Evolutionary conservation across 2,329 filamentous ascomycete species (phyloP).

Genomic region (Raffaelea ambrosiae): DNA sequence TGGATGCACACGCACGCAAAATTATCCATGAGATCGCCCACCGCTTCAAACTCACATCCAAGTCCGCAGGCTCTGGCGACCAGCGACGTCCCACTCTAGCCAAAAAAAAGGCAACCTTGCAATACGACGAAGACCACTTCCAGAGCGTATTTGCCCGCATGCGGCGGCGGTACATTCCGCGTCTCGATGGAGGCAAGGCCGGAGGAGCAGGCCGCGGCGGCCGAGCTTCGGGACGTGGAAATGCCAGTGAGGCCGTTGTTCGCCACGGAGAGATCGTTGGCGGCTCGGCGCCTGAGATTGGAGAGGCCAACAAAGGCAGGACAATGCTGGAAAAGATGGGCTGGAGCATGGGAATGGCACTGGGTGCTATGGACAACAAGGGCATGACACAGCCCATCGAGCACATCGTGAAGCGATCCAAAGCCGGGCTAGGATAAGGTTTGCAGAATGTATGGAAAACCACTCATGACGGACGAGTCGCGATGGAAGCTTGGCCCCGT

Average conservation of each 20-base stretch:
- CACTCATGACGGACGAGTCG: no score
- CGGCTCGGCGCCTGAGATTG: slow-evolving; percentile 74
- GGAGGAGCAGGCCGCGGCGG: slow-evolving; percentile 13
- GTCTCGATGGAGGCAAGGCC: slow-evolving; percentile 29
- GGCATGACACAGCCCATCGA: slow-evolving; percentile 80
- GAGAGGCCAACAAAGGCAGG: slow-evolving; percentile 72
- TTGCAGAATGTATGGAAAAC: slow-evolving; percentile 4
- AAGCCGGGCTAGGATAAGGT: slow-evolving; percentile 65
- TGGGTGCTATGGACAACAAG: slow-evolving; percentile 76
- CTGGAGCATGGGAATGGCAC: slow-evolving; percentile 77
- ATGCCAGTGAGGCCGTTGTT: slow-evolving; percentile 45
- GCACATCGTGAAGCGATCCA: slow-evolving; percentile 79
- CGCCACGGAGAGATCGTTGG: slow-evolving; percentile 85
- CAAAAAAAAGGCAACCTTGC: slow-evolving; percentile 59
- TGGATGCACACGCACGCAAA: slow-evolving; percentile 71
- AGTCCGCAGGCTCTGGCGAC: slow-evolving; percentile 67
- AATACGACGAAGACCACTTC: slow-evolving; percentile 50
- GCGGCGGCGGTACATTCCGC: slow-evolving; percentile 46
- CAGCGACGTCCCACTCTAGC: slow-evolving; percentile 69
- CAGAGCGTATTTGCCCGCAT: slow-evolving; percentile 37
- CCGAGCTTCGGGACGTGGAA: slow-evolving; percentile 20
- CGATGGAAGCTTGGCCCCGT: no score
- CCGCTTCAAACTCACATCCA: slow-evolving; percentile 70
- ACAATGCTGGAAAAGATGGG: slow-evolving; percentile 96
- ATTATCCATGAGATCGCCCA: slow-evolving; percentile 71